These are phyloP conservation scores for Rhodocollybia butyracea DNA, from an alignment of 768 basidiomycete genomes.

Conservation along the genomic window DNA sequence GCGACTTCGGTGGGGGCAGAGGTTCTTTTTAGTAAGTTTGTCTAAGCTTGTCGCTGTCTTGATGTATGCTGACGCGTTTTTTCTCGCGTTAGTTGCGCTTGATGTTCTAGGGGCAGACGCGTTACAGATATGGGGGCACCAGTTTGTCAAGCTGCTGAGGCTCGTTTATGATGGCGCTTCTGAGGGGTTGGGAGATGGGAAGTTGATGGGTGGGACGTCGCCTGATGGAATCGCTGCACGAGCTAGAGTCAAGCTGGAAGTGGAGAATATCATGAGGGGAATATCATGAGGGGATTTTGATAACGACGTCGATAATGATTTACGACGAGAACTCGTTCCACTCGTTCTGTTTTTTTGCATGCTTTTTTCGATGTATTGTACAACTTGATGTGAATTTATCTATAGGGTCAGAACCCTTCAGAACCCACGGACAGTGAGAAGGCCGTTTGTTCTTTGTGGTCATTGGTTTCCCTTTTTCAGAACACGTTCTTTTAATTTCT, in stretches of 20 bases:
- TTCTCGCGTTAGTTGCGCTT: slow-evolving; percentile 50
- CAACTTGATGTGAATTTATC: too few species aligned
- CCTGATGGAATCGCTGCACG: slow-evolving; percentile 64
- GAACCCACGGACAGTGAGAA: too few species aligned
- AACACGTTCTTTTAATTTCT: too few species aligned
- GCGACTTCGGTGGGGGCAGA: slow-evolving; percentile 60
- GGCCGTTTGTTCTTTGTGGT: too few species aligned
- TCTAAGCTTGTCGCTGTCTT: background rate
- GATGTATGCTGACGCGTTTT: slow-evolving; percentile 1
- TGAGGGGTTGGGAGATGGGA: slow-evolving; percentile 42
- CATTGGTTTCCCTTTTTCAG: too few species aligned
- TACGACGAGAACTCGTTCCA: too few species aligned
- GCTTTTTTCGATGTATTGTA: too few species aligned
- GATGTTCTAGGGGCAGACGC: slow-evolving; percentile 68
- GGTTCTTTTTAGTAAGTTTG: slow-evolving; percentile 60
- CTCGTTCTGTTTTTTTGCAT: too few species aligned
- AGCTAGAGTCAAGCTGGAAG: slow-evolving; percentile 58
- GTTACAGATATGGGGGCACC: slow-evolving; percentile 64
- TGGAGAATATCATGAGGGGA: slow-evolving; percentile 55
- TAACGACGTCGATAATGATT: too few species aligned
- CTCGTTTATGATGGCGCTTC: slow-evolving; percentile 65
- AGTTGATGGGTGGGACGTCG: slow-evolving; percentile 55
- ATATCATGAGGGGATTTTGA: too few species aligned
- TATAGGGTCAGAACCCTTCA: too few species aligned
- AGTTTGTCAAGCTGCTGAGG: slow-evolving; percentile 73